phyloP scores from a whole-genome alignment of 768 basidiomycete genomes.

The Lentinula guzmanii region DNA sequence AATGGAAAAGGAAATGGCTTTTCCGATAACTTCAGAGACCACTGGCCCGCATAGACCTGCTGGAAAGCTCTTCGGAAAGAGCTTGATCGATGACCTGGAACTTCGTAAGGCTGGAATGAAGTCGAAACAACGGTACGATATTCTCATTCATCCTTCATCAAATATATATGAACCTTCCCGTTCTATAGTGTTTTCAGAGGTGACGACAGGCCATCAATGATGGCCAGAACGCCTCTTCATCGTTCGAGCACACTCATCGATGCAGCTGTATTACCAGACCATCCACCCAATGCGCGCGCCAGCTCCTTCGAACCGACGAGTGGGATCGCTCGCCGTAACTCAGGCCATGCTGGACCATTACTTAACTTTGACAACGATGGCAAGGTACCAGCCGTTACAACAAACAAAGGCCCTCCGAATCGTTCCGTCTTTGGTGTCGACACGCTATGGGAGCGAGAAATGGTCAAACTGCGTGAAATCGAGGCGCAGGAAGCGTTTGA shows the following conservation, averaged over 20 bases:
- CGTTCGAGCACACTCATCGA: constrained; percentile 66
- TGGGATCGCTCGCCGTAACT: constrained; percentile 39
- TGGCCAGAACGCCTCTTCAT: constrained; percentile 58
- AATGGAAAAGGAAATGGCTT: constrained; percentile 29
- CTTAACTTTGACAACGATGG: constrained; percentile 57
- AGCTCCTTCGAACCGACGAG: constrained; percentile 37
- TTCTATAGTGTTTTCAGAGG: constrained; percentile 73
- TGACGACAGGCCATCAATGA: constrained; percentile 89
- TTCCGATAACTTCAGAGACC: constrained; percentile 20
- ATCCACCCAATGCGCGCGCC: constrained; percentile 40
- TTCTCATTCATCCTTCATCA: neutral
- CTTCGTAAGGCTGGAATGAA: constrained; percentile 77
- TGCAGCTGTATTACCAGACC: constrained; percentile 47
- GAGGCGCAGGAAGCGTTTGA: constrained; percentile 63
- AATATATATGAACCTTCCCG: neutral
- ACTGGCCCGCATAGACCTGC: constrained; percentile 45
- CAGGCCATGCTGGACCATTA: constrained; percentile 55
- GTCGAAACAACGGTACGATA: constrained; percentile 69
- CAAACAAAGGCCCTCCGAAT: constrained; percentile 30
- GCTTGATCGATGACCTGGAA: constrained; percentile 88
- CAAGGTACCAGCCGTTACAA: constrained; percentile 20
- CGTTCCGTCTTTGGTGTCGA: constrained; percentile 93
- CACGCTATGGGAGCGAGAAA: constrained; percentile 87
- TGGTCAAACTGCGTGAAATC: constrained; percentile 72
- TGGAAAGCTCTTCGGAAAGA: constrained; percentile 84